phyloP scores from a whole-genome alignment of 441 rosid species.

The Gossypium davidsonii region DNA sequence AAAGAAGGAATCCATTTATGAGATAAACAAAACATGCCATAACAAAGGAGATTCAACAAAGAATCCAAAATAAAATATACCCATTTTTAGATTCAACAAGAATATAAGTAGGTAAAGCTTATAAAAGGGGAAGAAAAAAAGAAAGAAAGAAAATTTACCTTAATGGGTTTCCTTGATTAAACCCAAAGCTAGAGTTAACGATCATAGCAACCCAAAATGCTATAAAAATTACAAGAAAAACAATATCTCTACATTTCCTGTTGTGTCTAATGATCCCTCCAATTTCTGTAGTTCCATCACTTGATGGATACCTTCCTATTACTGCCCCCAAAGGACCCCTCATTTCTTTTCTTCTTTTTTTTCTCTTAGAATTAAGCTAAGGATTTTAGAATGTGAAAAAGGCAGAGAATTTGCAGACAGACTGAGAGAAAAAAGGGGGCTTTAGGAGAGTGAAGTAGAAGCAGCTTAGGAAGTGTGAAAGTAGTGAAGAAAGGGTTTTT shows the following conservation, averaged over 20 bases:
- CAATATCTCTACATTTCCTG: slow-evolving; percentile 87
- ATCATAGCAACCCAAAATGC: slow-evolving; percentile 96
- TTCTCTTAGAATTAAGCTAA: neutral
- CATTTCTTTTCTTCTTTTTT: slow-evolving; percentile 31
- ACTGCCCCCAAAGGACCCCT: slow-evolving; percentile 89
- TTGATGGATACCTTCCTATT: slow-evolving; percentile 83
- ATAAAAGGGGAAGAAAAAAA: neutral
- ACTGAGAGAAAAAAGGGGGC: neutral
- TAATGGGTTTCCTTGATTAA: slow-evolving; percentile 85
- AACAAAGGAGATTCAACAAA: neutral
- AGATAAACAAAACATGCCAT: slow-evolving; percentile 1
- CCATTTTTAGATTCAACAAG: slow-evolving; percentile 24
- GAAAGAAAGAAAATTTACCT: slow-evolving; percentile 35
- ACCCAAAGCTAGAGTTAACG: slow-evolving; percentile 97
- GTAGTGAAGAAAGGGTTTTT: slow-evolving; percentile 8
- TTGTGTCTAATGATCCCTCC: slow-evolving; percentile 84
- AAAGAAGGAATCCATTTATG: slow-evolving; percentile 15
- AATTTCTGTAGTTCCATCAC: slow-evolving; percentile 68
- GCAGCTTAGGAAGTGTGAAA: slow-evolving; percentile 21
- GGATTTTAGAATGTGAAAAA: slow-evolving; percentile 15
- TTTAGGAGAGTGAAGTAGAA: slow-evolving; percentile 20
- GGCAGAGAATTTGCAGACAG: slow-evolving; percentile 18
- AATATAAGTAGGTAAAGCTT: neutral
- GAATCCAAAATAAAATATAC: slow-evolving; percentile 20
- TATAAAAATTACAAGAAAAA: slow-evolving; percentile 67